phyloP scores from a whole-genome alignment of 768 basidiomycete species.

The Hericium erinaceus region DNA sequence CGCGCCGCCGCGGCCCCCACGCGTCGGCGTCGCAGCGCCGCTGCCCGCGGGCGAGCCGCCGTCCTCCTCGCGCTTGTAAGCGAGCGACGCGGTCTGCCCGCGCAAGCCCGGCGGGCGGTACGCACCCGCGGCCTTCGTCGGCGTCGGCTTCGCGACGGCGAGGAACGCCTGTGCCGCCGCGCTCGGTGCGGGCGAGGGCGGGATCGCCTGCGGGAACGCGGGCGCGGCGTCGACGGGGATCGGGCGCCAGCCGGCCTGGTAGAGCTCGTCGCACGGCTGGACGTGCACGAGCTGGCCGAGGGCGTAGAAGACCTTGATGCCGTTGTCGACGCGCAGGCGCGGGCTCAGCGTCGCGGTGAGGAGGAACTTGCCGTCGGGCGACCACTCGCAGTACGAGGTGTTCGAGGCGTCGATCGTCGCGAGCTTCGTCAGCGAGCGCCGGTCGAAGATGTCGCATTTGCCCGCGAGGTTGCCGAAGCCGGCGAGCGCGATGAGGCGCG shows the following conservation, averaged over 20 bases:
- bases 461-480: constrained; percentile 97
- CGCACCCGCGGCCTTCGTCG: constrained; percentile 69
- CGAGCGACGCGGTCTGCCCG: constrained; percentile 77
- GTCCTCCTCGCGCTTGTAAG: constrained; percentile 90
- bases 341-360: constrained; percentile 95
- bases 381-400: constrained; percentile 93
- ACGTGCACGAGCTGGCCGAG: constrained; percentile 80
- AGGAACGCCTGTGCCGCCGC: constrained; percentile 43
- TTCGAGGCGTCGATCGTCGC: constrained; percentile 83
- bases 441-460: constrained; percentile 86
- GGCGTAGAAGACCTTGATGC: constrained; percentile 94
- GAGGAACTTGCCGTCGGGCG: constrained; percentile 85
- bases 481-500: constrained; percentile 77
- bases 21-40: constrained; percentile 54
- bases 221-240: constrained; percentile 55
- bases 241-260: constrained; percentile 82
- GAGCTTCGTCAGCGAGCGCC: constrained; percentile 73
- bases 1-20: constrained; percentile 50
- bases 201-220: constrained; percentile 57
- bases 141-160: constrained; percentile 42
- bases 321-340: constrained; percentile 92
- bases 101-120: constrained; percentile 93
- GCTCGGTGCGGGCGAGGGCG: constrained; percentile 57
- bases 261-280: constrained; percentile 79
- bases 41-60: constrained; percentile 48